A percentile compares a stretch with the other conserved stretches of the same genome.
Evolutionary conservation across 768 basidiomycete species (phyloP).

Genomic region (Serendipita indica): DNA sequence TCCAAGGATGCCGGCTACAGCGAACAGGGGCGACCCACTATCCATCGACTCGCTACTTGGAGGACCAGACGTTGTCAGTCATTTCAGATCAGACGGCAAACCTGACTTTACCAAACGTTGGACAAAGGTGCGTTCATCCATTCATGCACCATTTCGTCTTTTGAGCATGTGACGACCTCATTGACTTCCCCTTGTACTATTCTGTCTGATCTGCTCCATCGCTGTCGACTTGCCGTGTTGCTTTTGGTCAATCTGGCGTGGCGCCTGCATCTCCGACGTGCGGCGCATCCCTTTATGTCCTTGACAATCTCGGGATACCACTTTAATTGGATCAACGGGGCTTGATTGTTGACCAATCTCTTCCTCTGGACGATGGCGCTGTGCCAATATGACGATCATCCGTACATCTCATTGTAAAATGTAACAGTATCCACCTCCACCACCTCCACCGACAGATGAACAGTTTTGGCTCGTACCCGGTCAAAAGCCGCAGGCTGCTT

Average conservation of each 20-base stretch:
- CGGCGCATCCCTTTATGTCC: no score
- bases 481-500: slow-evolving; percentile 30
- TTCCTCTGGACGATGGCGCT: no score
- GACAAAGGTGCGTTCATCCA: slow-evolving; percentile 1
- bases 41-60: no score
- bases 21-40: no score
- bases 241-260: no score
- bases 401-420: no score
- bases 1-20: no score
- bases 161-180: background rate
- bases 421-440: slow-evolving; percentile 5
- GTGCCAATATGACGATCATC: no score
- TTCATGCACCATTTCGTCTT: background rate
- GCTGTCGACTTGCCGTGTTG: background rate
- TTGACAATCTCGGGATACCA: no score
- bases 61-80: background rate
- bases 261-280: no score
- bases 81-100: background rate
- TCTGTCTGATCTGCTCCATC: background rate
- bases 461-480: slow-evolving; percentile 33
- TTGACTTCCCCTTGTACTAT: background rate
- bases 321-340: no score
- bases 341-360: no score
- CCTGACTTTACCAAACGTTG: slow-evolving; percentile 5
- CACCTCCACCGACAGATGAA: slow-evolving; percentile 26